Base-by-base conservation (phyloP, 306 rosid species). In the Corylus avellana region DNA sequence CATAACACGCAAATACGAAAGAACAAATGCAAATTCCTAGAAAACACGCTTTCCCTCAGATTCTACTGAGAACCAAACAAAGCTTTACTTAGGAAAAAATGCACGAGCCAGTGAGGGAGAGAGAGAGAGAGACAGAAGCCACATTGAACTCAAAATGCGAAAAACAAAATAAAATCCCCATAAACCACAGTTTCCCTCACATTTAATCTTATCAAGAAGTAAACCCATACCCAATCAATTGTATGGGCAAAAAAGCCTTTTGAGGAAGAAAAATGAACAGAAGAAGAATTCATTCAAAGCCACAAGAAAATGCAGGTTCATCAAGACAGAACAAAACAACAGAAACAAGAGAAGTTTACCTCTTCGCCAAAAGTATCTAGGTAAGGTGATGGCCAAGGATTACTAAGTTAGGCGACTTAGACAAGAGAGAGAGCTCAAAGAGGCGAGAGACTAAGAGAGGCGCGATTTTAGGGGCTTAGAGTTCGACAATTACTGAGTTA, bases 361-460 rank as follows among this genome's bases (percentile, higher is more conserved):
- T 93, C 99, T 82, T 96, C 99, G 7, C 99, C 99, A 87, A 91
- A 96, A 79, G 87, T 87, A 87, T 96, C 99, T 88, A 96, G 87
- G 84, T 93, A 96, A 50, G 91, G 98, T 75, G 99, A 96, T 72
- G 94, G 97, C 99, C 99, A 96, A 20, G 92, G 96, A 77, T 22
- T 22, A 22, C 25, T 22, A 0, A 22, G 25, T 22, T 22, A 22
- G 25, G 25, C 25, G 25, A 22, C 25, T 22, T 0, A 22, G 25
- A 0, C 25, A 0, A 22, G 25, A 22, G 25, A 22, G 25, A 22
- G 25, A 22, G 25, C 25, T 22, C 25, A 22, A 0, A 22, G 25
- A 22, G 25, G 25, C 25, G 25, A 22, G 25, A 22, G 25, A 22
- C 25, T 22, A 22, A 22, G 0, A 22, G 25, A 22, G 25, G 25